Base-by-base conservation (phyloP, 2,329 filamentous ascomycete species). In the Sclerotinia nivalis region DNA sequence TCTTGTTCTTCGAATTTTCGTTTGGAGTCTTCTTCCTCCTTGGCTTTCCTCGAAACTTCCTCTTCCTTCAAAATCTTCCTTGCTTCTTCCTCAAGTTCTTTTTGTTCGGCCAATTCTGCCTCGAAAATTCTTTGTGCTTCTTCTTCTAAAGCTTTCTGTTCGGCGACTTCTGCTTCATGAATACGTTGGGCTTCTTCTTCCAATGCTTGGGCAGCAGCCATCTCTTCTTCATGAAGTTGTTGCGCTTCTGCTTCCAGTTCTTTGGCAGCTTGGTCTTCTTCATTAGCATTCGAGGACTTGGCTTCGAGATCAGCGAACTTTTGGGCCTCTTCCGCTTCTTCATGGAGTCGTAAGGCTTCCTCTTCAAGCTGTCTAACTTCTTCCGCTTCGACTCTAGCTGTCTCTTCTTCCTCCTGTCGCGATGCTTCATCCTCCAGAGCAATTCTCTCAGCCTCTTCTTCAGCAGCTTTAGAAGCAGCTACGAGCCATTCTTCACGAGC, bases 11-110 rank as follows among this genome's bases (percentile, higher is more conserved):
- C 70, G 0, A 73, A 89, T 87, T 77, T 89, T 79, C n/a, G 84
- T 80, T 20, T 87, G 81, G 45, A 85, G 83, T 34, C 81, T 31
- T 72, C 67, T 31, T 71, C 71, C 28, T 69, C 49, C 20, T 70
- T 50, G 2, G 34, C 28, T 50, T 65, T 69, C 34, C 64, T 67
- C 34, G 84, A 81, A 22, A 84, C 76, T 4, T 85, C 82, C 66
- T 85, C 85, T 72, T 86, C 83, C 1, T 87, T 84, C 3, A 52
- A 65, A 37, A 74, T 69, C 10, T 69, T 71, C 40, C 71, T 70
- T 43, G 73, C 66, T n/a, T 88, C 88, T 0, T 88, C 88, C 49
- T 88, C 88, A 77, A 60, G 15, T 34, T 37, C 37, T 47, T 56
- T 28, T 20, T 67, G 47, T 18, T 68, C 58, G 10, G 45, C 31